Conservation (phyloP, 352 stramenopile species). For the Phytophthora melonis region DNA sequence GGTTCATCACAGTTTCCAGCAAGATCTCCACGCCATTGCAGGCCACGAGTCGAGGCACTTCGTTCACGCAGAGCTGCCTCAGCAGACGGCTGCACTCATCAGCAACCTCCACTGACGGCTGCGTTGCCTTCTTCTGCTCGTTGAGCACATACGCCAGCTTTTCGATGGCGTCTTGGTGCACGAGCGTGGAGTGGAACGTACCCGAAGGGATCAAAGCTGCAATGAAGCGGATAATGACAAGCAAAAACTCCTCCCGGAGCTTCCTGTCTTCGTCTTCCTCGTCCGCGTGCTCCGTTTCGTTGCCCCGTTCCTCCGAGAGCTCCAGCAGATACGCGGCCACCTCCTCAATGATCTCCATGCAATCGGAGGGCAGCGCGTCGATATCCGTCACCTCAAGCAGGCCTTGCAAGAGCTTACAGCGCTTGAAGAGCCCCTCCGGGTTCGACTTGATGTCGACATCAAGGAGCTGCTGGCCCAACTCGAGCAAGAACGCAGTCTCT, state of each 20-base stretch:
- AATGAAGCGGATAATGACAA: constrained; percentile 59
- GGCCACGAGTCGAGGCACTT: constrained; percentile 70
- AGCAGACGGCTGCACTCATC: constrained; percentile 56
- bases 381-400: constrained; percentile 64
- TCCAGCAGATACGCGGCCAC: constrained; percentile 65
- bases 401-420: constrained; percentile 61
- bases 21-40: constrained; percentile 74
- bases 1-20: constrained; percentile 50
- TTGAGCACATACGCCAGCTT: constrained; percentile 62
- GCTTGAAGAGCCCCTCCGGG: constrained; percentile 68
- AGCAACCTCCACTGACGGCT: constrained; percentile 39
- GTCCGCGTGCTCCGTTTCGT: constrained; percentile 19
- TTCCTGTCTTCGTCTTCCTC: constrained; percentile 28
- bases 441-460: constrained; percentile 72
- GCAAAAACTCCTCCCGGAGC: constrained; percentile 30
- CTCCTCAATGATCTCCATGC: constrained; percentile 67
- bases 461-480: constrained; percentile 73
- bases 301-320: constrained; percentile 34
- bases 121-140: constrained; percentile 42
- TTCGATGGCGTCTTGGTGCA: constrained; percentile 67
- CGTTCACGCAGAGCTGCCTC: constrained; percentile 63
- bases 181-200: constrained; percentile 54
- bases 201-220: constrained; percentile 38
- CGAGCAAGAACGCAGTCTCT: constrained; percentile 69
- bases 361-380: constrained; percentile 53